phyloP scores from a whole-genome alignment of 768 basidiomycete genomes.

The Lactarius pseudohatsudake region DNA sequence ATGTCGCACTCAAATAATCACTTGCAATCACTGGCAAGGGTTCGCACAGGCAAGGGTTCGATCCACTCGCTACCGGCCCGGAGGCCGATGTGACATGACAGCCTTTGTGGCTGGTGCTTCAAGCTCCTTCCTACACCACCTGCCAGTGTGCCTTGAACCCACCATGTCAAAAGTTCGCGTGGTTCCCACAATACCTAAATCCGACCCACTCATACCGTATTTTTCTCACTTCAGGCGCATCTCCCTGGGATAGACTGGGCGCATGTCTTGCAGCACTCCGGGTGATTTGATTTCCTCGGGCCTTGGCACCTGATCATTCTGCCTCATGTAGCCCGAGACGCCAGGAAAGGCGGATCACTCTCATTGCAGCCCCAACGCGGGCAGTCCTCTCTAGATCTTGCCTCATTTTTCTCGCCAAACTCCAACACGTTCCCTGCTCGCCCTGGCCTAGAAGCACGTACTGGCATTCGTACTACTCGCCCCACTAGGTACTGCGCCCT shows the following conservation, averaged over 20 bases:
- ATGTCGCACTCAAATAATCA: neutral
- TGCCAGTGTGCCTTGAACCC: neutral
- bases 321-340: neutral
- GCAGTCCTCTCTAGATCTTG: neutral
- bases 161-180: neutral
- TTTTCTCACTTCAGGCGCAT: neutral
- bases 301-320: neutral
- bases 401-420: constrained; percentile 3
- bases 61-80: neutral
- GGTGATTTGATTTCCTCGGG: neutral
- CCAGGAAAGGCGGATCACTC: neutral
- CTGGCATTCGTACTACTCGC: neutral
- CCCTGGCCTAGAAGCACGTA: neutral
- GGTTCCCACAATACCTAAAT: neutral
- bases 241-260: neutral
- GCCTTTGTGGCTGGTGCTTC: neutral
- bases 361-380: neutral
- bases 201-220: neutral
- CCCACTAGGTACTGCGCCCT: neutral
- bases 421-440: neutral
- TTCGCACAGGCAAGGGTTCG: too few relatives aligned
- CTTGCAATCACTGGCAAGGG: too few relatives aligned
- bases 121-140: too few relatives aligned
- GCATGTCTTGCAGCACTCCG: neutral
- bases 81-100: neutral